These are phyloP conservation scores for Candida pseudocylindracea DNA, from an alignment of 1,139 yeast species.

Conservation along the genomic window DNA sequence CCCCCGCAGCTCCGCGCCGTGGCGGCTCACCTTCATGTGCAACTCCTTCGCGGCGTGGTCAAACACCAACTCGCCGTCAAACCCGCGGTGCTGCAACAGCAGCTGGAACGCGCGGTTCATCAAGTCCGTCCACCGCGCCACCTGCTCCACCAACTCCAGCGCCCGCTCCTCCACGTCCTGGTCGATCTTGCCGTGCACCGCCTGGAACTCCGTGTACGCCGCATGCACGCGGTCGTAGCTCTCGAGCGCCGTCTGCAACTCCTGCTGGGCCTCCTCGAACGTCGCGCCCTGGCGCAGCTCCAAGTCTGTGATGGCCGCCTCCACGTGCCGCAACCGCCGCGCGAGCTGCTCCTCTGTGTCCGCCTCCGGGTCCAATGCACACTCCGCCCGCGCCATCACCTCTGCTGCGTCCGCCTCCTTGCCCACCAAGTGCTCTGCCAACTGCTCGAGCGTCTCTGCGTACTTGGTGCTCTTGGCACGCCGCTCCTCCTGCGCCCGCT, in stretches of 20 bases:
- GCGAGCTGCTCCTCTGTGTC: constrained; percentile 17
- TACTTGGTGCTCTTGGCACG: too few species aligned
- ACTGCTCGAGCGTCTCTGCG: too few species aligned
- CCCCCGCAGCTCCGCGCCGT: constrained; percentile 34
- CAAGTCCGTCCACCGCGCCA: too few species aligned
- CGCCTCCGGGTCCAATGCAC: constrained; percentile 3
- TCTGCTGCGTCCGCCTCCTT: too few species aligned
- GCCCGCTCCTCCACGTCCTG: constrained; percentile 11
- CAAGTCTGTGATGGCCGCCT: constrained; percentile 14
- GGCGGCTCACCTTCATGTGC: constrained; percentile 36
- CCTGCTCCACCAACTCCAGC: too few species aligned
- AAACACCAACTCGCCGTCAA: constrained; percentile 48
- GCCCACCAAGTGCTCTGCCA: too few species aligned
- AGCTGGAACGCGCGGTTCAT: constrained; percentile 22
- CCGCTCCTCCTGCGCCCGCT: too few species aligned
- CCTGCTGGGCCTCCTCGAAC: constrained; percentile 15
- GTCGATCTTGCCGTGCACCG: constrained; percentile 22
- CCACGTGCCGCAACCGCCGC: constrained; percentile 11
- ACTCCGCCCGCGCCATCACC: too few species aligned
- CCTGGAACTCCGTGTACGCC: constrained; percentile 23
- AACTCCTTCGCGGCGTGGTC: constrained; percentile 29
- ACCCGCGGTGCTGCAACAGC: constrained; percentile 47
- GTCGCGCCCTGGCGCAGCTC: constrained; percentile 14
- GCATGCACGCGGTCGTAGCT: constrained; percentile 4
- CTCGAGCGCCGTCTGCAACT: constrained; percentile 6